A percentile compares a stretch with the other conserved stretches of the same genome.
phyloP scores from a whole-genome alignment of 192 early-diverging fungal genomes.

The Podochytrium sp. region DNA sequence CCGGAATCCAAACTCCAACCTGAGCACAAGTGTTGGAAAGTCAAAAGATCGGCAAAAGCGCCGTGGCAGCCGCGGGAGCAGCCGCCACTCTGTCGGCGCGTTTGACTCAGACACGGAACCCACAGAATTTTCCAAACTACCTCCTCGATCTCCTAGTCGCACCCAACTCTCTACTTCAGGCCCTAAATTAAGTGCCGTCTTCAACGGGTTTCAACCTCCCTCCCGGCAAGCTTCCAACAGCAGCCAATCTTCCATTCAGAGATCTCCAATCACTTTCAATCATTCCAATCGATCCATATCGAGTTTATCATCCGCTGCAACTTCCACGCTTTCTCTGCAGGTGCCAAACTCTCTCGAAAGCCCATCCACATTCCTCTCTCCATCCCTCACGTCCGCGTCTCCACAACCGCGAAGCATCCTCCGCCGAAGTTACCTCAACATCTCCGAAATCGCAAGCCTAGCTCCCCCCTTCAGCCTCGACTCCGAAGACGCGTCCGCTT shows the following conservation, averaged over 20 bases:
- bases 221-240: no score
- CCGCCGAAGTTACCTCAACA: neutral
- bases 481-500: neutral
- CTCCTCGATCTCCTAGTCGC: neutral
- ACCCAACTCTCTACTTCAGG: neutral
- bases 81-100: neutral
- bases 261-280: no score
- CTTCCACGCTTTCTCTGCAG: neutral
- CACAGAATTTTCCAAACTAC: neutral
- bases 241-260: no score
- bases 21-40: neutral
- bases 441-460: neutral
- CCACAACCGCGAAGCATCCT: neutral
- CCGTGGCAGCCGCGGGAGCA: neutral
- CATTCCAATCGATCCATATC: no score
- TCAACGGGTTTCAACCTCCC: no score
- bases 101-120: neutral
- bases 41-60: neutral
- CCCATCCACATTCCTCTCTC: neutral
- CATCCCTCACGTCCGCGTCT: neutral
- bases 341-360: neutral
- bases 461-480: neutral
- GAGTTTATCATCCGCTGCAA: neutral
- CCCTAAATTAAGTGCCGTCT: neutral
- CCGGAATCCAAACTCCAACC: neutral